Evolutionary conservation across 2,329 filamentous ascomycete species (phyloP).

Genomic region (Pseudocercospora musae): DNA sequence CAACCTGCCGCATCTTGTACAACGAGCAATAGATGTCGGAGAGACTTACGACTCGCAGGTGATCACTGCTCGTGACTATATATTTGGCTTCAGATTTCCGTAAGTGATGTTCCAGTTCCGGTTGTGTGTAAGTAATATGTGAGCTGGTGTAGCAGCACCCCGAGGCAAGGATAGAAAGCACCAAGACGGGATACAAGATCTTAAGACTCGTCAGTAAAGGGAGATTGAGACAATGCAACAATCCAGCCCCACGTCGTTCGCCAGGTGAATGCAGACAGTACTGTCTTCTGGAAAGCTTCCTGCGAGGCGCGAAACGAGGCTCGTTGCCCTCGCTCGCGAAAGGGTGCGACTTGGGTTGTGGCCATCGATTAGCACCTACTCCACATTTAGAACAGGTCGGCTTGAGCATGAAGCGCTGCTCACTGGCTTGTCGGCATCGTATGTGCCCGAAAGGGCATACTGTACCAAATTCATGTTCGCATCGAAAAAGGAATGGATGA

Average conservation of each 20-base stretch:
- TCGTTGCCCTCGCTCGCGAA: conserved; percentile 19
- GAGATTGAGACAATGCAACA: not conserved
- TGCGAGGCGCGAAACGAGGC: conserved; percentile 25
- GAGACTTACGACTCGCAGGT: conserved; percentile 34
- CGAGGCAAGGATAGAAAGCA: conserved; percentile 50
- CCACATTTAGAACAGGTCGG: not conserved
- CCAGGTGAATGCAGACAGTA: conserved; percentile 33
- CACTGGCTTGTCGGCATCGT: conserved; percentile 19
- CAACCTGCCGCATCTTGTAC: too few relatives aligned
- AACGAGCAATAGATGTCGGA: too few relatives aligned
- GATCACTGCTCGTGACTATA: conserved; percentile 42
- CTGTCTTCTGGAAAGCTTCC: conserved; percentile 26
- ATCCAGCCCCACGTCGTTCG: conserved; percentile 26
- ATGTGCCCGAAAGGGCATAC: conserved; percentile 22
- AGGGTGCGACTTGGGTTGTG: conserved; percentile 26
- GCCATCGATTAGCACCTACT: conserved; percentile 32
- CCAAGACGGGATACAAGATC: conserved; percentile 50
- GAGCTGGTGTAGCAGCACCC: conserved; percentile 50
- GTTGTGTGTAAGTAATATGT: conserved; percentile 47
- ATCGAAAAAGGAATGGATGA: too few relatives aligned
- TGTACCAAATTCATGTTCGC: conserved; percentile 21
- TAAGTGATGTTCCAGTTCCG: conserved; percentile 50
- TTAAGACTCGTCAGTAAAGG: not conserved
- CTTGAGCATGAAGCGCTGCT: not conserved
- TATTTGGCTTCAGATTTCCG: conserved; percentile 44